Percentiles rank a stretch among this genome's conserved stretches.
Evolutionary conservation across 345 rosid species (phyloP).

Genomic region (Lepidium didymum): DNA sequence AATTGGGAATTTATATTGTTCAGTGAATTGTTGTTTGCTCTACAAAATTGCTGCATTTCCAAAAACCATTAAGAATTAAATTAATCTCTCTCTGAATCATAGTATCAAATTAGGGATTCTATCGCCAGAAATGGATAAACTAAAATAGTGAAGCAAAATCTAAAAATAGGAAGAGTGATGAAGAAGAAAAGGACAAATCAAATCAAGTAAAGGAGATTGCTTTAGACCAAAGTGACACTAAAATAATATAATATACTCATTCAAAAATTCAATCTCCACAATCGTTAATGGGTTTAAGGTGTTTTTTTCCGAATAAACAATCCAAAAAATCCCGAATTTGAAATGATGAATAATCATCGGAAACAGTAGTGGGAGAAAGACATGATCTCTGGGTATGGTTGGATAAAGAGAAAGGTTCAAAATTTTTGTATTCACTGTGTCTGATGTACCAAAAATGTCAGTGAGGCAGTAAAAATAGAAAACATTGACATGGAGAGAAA

Average conservation of each 20-base stretch:
- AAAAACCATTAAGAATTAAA: background rate
- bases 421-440: constrained; percentile 22
- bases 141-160: background rate
- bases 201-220: constrained; percentile 25
- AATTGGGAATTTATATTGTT: constrained; percentile 29
- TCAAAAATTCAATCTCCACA: background rate
- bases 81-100: background rate
- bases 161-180: constrained; percentile 13
- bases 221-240: constrained; percentile 23
- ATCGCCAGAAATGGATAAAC: constrained; percentile 1
- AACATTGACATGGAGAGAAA: constrained; percentile 8
- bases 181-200: constrained; percentile 27
- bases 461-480: constrained; percentile 12
- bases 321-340: background rate
- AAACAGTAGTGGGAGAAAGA: constrained; percentile 6
- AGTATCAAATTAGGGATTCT: background rate
- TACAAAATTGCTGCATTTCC: constrained; percentile 53
- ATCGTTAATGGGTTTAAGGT: background rate
- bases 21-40: constrained; percentile 39
- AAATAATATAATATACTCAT: background rate
- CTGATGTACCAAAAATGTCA: constrained; percentile 32
- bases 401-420: constrained; percentile 44
- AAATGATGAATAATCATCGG: constrained; percentile 19
- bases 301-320: background rate
- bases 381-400: constrained; percentile 30